phyloP scores from a whole-genome alignment of 2,329 filamentous ascomycete species.

The Metarhizium sp. region DNA sequence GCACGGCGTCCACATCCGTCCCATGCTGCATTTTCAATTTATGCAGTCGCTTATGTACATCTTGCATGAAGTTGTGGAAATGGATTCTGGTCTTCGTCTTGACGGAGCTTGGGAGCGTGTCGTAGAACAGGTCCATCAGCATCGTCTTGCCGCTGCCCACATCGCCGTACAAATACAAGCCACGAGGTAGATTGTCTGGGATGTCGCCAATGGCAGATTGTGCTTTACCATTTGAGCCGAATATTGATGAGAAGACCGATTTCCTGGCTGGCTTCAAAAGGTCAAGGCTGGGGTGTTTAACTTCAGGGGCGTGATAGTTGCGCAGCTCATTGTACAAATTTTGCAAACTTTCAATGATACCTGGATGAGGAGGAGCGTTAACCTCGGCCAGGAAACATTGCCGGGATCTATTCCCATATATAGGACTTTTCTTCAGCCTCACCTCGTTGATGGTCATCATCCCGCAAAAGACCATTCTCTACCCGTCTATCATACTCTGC shows the following conservation, averaged over 20 bases:
- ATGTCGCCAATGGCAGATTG: slow-evolving; percentile 40
- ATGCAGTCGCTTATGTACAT: slow-evolving; percentile 86
- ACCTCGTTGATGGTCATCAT: slow-evolving; percentile 90
- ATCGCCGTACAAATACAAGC: slow-evolving; percentile 91
- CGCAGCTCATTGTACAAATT: slow-evolving; percentile 77
- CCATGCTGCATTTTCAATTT: slow-evolving; percentile 83
- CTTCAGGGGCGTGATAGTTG: slow-evolving; percentile 62
- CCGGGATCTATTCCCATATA: background rate
- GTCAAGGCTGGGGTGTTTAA: slow-evolving; percentile 70
- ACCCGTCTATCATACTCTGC: slow-evolving; percentile 84
- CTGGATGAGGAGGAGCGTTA: slow-evolving; percentile 28
- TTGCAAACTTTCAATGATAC: slow-evolving; percentile 82
- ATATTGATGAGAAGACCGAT: slow-evolving; percentile 52
- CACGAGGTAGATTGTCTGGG: slow-evolving; percentile 68
- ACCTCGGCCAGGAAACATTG: background rate
- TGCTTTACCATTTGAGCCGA: slow-evolving; percentile 37
- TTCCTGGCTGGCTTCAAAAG: slow-evolving; percentile 47
- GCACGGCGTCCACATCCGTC: slow-evolving; percentile 80
- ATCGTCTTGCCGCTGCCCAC: slow-evolving; percentile 98
- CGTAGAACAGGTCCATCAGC: slow-evolving; percentile 98
- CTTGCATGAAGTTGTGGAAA: slow-evolving; percentile 99
- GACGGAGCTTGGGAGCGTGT: slow-evolving; percentile 76
- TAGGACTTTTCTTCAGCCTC: slow-evolving; percentile 7
- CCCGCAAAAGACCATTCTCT: slow-evolving; percentile 59
- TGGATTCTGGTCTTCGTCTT: slow-evolving; percentile 84